Conservation (phyloP, 2,329 filamentous ascomycete genomes). For the Aspergillus nomiae region DNA sequence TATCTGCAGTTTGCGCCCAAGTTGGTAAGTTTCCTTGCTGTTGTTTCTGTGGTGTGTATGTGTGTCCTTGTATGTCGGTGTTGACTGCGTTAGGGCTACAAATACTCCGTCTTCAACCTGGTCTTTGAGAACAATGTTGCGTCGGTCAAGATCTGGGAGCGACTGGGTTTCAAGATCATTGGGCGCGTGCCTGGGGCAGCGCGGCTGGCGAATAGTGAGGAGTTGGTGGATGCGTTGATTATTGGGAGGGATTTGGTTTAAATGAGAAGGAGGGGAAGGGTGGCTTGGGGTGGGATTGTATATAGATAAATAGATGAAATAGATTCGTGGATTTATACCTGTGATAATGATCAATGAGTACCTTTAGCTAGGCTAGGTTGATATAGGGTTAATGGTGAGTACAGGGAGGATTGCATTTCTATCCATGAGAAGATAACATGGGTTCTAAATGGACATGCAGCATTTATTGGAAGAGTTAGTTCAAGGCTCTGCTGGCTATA, state of each 20-base stretch:
- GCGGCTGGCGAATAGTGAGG: slow-evolving; percentile 38
- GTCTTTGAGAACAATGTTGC: slow-evolving; percentile 44
- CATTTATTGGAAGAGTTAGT: not conserved
- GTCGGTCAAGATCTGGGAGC: slow-evolving; percentile 43
- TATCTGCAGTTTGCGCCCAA: slow-evolving; percentile 41
- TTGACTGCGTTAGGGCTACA: slow-evolving; percentile 35
- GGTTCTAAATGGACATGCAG: not conserved
- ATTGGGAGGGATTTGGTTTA: slow-evolving; percentile 35
- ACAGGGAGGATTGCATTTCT: no score
- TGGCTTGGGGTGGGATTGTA: not conserved
- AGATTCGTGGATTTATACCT: not conserved
- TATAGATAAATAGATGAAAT: slow-evolving; percentile 6
- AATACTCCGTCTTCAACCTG: slow-evolving; percentile 45
- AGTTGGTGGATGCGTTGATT: slow-evolving; percentile 43
- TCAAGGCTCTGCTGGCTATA: not conserved
- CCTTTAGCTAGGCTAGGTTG: not conserved
- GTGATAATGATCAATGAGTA: no score
- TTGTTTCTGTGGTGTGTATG: not conserved
- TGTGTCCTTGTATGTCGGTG: not conserved
- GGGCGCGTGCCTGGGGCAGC: slow-evolving; percentile 40
- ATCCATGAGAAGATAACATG: no score
- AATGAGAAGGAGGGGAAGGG: not conserved
- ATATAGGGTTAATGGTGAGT: not conserved
- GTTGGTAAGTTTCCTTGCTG: slow-evolving; percentile 28
- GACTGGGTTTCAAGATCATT: slow-evolving; percentile 39